A percentile compares a stretch with the other conserved stretches of the same genome.
phyloP scores from a whole-genome alignment of 108 stramenopile genomes.

The Cyclotella atomus region DNA sequence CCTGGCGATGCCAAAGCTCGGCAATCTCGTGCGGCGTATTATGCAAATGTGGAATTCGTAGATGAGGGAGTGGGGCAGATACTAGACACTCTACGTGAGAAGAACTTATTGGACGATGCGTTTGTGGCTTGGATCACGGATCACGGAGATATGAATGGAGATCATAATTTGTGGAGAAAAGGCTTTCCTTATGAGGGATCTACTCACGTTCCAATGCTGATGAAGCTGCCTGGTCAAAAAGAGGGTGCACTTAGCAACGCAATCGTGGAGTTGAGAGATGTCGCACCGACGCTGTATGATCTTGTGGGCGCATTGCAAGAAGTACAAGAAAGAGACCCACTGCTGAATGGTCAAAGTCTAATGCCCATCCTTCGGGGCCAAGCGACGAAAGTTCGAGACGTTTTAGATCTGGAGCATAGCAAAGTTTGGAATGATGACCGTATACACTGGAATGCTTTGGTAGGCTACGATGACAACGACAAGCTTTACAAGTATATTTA shows the following conservation, averaged over 20 bases:
- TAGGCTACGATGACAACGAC: neutral
- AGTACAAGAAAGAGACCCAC: neutral
- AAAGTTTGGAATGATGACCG: neutral
- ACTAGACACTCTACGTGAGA: neutral
- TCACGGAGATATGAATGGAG: neutral
- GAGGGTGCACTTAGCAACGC: neutral
- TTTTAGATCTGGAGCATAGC: neutral
- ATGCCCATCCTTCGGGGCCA: neutral
- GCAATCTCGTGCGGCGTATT: neutral
- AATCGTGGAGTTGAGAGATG: neutral
- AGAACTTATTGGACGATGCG: neutral
- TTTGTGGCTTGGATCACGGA: neutral
- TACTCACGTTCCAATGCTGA: neutral
- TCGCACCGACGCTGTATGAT: neutral
- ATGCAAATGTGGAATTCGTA: neutral
- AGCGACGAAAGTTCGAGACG: neutral
- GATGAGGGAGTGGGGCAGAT: neutral
- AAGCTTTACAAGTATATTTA: neutral
- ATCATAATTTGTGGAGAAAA: neutral
- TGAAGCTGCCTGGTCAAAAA: neutral
- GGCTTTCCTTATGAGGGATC: neutral
- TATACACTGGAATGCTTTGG: neutral
- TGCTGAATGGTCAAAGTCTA: neutral
- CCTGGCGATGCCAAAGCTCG: neutral
- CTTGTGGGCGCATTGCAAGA: neutral